Evolutionary conservation across 441 rosid species (phyloP), one percentile per base, ranked within the genome.

Genomic region (Eutrema salsugineum): DNA sequence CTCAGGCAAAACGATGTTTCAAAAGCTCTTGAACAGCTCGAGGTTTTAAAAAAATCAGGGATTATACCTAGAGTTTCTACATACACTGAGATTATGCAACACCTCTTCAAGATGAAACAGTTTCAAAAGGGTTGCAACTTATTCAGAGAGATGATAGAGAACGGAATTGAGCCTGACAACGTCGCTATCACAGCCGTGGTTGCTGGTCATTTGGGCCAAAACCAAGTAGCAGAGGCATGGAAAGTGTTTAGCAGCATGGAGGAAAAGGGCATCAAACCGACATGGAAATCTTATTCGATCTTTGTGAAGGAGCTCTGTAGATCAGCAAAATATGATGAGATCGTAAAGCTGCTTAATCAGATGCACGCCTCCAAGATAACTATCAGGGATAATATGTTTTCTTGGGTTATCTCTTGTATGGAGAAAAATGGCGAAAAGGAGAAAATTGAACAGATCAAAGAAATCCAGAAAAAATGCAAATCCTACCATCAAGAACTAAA

Each of bases 221-320:
- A 83, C 72, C 75, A 61, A 19, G 57, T 90, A 72, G 81, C 87
- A 14, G 84, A 89, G 83, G 98, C 95, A 32, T 87, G 95, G 91
- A 64, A 84, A 72, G 76, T 84, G 73, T 84, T 93, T 62, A 63
- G 82, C 44, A 66, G 75, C 47, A 81, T 86, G 89, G 84, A 83
- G 76, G 82, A 79, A 16, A 82, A 71, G 71, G 91, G 97, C 46
- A 78, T 77, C 70, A 78, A 71, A 72, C 88, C 83, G 33, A 84
- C 86, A 63, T 56, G 80, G 85, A 90, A 85, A 77, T 66, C 83
- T 28, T 93, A 86, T 69, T 81, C 83, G 17, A 72, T 83, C 43
- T 86, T 90, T 78, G 65, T 84, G 30, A 89, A 84, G 72, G 95
- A 86, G 86, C 91, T 93, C 14, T 81, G 91, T 63, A 82, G 70